phyloP scores from a whole-genome alignment of 2,329 filamentous ascomycete genomes.

The Pestalotiopsis sp. region DNA sequence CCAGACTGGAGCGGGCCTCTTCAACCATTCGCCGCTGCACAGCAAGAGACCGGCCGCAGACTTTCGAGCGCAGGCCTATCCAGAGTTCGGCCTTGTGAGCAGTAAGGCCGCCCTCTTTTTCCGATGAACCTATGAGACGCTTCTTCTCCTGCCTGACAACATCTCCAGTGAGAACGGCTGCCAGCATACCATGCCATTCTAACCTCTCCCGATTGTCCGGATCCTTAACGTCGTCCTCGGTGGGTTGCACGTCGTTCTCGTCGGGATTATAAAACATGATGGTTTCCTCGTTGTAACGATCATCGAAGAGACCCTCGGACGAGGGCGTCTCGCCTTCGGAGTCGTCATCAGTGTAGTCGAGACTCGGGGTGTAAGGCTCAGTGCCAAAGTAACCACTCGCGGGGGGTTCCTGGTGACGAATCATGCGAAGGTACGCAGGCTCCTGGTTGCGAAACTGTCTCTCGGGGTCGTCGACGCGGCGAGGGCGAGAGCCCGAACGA shows the following conservation, averaged over 20 bases:
- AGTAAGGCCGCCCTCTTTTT: slow-evolving; percentile 58
- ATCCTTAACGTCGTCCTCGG: slow-evolving; percentile 86
- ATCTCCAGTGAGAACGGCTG: slow-evolving; percentile 92
- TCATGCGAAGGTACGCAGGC: slow-evolving; percentile 89
- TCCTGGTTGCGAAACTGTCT: slow-evolving; percentile 74
- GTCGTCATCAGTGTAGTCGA: slow-evolving; percentile 76
- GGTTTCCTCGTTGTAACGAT: slow-evolving; percentile 87
- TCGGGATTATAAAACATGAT: slow-evolving; percentile 79
- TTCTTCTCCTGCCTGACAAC: slow-evolving; percentile 99
- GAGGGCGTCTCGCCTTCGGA: slow-evolving; percentile 89
- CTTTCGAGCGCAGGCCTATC: slow-evolving; percentile 82
- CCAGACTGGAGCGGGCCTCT: slow-evolving; percentile 74
- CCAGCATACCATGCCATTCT: slow-evolving; percentile 98
- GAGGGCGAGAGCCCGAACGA: slow-evolving; percentile 47
- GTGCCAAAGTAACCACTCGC: slow-evolving; percentile 65
- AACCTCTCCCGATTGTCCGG: slow-evolving; percentile 85
- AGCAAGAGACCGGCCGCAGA: slow-evolving; percentile 80
- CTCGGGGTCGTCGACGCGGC: slow-evolving; percentile 48
- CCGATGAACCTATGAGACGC: slow-evolving; percentile 78
- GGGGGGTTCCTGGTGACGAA: slow-evolving; percentile 71
- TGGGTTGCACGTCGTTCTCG: slow-evolving; percentile 86
- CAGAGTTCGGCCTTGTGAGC: slow-evolving; percentile 82
- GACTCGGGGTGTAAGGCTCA: slow-evolving; percentile 69
- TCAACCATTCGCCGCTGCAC: slow-evolving; percentile 88
- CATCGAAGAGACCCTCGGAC: slow-evolving; percentile 82